These are phyloP conservation scores for Dichomitus squalens DNA, from an alignment of 1,284 basidiomycete genomes.

Conservation along the genomic window DNA sequence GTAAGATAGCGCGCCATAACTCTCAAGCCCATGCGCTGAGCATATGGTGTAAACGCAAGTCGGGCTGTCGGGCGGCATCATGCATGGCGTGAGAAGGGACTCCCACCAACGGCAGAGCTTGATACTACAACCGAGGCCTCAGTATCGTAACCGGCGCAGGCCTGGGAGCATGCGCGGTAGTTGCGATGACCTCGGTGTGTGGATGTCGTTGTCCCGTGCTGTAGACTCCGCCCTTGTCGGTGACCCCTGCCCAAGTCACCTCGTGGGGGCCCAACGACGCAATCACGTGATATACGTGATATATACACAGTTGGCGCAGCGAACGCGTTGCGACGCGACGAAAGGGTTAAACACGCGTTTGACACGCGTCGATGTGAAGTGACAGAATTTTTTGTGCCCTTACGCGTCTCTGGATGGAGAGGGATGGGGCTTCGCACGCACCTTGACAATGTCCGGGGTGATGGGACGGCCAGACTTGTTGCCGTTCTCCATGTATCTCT, in stretches of 20 bases:
- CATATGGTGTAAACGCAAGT: no score
- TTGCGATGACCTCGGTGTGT: no score
- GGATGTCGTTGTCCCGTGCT: not conserved
- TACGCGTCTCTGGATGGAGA: not conserved
- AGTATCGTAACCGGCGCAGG: no score
- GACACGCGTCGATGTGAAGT: constrained; percentile 22
- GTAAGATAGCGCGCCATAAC: no score
- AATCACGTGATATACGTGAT: constrained; percentile 31
- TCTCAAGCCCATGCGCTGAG: no score
- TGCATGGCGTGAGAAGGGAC: no score
- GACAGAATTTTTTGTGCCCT: not conserved
- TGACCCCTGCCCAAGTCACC: not conserved
- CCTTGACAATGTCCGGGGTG: constrained; percentile 85
- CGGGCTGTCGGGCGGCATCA: no score
- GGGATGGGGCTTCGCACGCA: constrained; percentile 37
- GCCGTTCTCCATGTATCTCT: constrained; percentile 92
- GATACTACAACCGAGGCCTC: no score
- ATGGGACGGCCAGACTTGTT: constrained; percentile 74
- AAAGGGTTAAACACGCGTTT: constrained; percentile 26
- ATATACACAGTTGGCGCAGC: constrained; percentile 6
- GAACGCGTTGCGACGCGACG: constrained; percentile 34
- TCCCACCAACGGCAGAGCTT: no score
- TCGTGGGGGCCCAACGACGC: not conserved
- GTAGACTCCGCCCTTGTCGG: not conserved
- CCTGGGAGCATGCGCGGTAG: no score